phyloP scores from a whole-genome alignment of 495 filamentous ascomycete genomes.

The Xeromyces bisporus region DNA sequence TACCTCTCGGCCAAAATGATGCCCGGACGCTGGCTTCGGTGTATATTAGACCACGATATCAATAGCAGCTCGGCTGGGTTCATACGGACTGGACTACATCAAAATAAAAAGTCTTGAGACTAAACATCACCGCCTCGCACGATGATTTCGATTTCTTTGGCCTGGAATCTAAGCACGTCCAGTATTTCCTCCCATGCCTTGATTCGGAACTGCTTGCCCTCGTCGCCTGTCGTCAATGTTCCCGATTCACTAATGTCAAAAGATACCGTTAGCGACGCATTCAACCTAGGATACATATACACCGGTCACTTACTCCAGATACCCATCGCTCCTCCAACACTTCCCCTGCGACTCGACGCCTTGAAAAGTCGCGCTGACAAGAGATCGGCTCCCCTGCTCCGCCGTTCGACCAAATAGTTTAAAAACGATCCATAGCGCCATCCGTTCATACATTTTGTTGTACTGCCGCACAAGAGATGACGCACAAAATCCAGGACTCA shows the following conservation, averaged over 20 bases:
- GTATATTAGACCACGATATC: too few relatives aligned
- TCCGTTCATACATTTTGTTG: constrained; percentile 20
- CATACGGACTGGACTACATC: too few relatives aligned
- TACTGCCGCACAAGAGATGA: constrained; percentile 26
- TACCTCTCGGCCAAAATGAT: too few relatives aligned
- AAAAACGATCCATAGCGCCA: constrained; percentile 18
- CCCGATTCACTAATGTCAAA: constrained; percentile 17
- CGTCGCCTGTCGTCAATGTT: constrained; percentile 16
- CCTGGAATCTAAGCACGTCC: constrained; percentile 15
- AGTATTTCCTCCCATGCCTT: constrained; percentile 27
- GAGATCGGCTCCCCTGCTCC: constrained; percentile 32
- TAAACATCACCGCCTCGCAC: too few relatives aligned
- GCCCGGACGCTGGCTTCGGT: too few relatives aligned
- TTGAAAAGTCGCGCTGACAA: constrained; percentile 34
- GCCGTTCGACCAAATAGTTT: constrained; percentile 29
- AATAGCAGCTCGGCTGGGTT: too few relatives aligned
- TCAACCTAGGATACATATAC: constrained; percentile 2
- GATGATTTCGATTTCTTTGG: constrained; percentile 10
- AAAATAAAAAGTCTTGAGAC: too few relatives aligned
- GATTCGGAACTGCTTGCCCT: constrained; percentile 19
- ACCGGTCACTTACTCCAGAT: constrained; percentile 21
- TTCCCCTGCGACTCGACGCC: constrained; percentile 32
- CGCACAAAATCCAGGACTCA: constrained; percentile 27
- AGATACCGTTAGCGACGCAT: constrained; percentile 23
- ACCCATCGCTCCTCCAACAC: constrained; percentile 33